Conservation (phyloP, 1,284 basidiomycete genomes). For the Ceratobasidium sp. region DNA sequence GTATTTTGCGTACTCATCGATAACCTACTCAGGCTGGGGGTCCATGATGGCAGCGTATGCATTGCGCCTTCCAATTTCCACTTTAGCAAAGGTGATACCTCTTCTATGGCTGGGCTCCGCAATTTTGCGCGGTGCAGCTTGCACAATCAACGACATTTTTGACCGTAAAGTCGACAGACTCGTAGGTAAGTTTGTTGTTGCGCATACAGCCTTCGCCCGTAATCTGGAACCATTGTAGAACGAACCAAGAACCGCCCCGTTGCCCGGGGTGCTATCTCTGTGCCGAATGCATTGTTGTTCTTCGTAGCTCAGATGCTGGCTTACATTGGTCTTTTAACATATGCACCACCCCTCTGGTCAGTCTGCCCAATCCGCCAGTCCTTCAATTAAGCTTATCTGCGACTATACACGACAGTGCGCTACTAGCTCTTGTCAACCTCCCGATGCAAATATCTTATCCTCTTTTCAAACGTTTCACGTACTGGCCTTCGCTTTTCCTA, state of each 20-base stretch:
- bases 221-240: constrained; percentile 47
- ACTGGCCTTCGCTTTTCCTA: constrained; percentile 54
- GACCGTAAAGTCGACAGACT: constrained; percentile 28
- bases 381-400: too few relatives aligned
- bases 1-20: not conserved
- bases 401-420: constrained; percentile 48
- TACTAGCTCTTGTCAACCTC: constrained; percentile 56
- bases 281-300: constrained; percentile 54
- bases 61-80: constrained; percentile 20
- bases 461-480: constrained; percentile 64
- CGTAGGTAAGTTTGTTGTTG: not conserved
- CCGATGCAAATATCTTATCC: constrained; percentile 62
- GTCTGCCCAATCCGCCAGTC: constrained; percentile 7
- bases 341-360: constrained; percentile 53
- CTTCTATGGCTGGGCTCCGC: constrained; percentile 36
- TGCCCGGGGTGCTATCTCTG: constrained; percentile 55
- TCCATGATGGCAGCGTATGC: constrained; percentile 35
- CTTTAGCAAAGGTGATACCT: constrained; percentile 13
- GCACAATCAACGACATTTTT: constrained; percentile 41
- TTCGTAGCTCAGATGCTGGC: constrained; percentile 53
- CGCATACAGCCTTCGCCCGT: not conserved
- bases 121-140: constrained; percentile 39
- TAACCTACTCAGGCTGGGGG: constrained; percentile 28
- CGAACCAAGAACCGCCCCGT: constrained; percentile 60
- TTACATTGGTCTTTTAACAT: constrained; percentile 53